Conservation (phyloP, 164 flowering plant species). For the Sextonia rubra region DNA sequence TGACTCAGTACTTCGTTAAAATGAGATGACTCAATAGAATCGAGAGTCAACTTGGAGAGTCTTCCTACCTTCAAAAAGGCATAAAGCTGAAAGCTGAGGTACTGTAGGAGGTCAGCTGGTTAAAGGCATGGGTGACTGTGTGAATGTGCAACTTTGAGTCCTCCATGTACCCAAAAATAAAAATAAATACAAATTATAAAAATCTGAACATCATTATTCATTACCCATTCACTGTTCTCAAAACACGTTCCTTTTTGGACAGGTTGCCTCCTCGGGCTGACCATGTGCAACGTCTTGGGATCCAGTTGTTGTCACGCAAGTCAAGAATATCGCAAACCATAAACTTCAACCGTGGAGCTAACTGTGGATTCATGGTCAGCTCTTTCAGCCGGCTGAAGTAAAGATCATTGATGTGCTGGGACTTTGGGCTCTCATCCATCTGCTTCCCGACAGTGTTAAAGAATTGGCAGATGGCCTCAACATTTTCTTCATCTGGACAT, state of each 20-base stretch:
- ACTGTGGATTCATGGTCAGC: conserved; percentile 53
- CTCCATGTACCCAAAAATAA: too few relatives aligned
- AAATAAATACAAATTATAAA: too few relatives aligned
- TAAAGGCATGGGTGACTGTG: too few relatives aligned
- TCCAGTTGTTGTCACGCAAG: conserved; percentile 74
- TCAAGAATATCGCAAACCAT: conserved; percentile 88
- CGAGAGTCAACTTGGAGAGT: too few relatives aligned
- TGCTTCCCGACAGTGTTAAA: conserved; percentile 96
- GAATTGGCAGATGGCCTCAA: conserved; percentile 95
- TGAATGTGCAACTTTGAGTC: too few relatives aligned
- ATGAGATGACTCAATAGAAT: too few relatives aligned
- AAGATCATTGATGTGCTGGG: conserved; percentile 63
- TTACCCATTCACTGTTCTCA: conserved; percentile 98
- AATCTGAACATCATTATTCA: neutral
- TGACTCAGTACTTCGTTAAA: too few relatives aligned
- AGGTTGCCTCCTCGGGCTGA: conserved; percentile 70
- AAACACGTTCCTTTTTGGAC: conserved; percentile 68
- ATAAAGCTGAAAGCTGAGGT: too few relatives aligned
- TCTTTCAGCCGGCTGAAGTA: conserved; percentile 74
- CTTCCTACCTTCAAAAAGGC: too few relatives aligned
- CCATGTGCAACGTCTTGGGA: conserved; percentile 92
- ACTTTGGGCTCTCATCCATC: conserved; percentile 74
- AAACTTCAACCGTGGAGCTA: conserved; percentile 73
- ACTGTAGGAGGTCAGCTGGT: too few relatives aligned
- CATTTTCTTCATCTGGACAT: conserved; percentile 94